These are phyloP conservation scores for Abelmoschus esculentus DNA, from an alignment of 345 rosid genomes.

Conservation along the genomic window DNA sequence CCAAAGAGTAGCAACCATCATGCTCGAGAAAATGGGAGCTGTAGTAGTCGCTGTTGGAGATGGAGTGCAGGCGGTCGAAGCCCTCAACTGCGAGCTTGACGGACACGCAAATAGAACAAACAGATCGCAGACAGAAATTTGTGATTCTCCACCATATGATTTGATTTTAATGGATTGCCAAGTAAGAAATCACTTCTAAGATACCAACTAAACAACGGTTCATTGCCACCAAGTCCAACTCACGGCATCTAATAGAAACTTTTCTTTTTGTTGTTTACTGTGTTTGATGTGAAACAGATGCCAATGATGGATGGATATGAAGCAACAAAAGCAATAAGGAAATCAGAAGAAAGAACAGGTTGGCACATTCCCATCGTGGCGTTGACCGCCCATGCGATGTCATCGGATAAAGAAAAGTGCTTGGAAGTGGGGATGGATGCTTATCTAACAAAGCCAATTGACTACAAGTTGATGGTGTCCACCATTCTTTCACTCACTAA, in stretches of 20 bases:
- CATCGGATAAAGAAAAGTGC: constrained; percentile 64
- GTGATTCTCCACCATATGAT: constrained; percentile 47
- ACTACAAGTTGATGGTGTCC: constrained; percentile 79
- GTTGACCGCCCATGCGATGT: constrained; percentile 74
- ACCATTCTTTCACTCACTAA: constrained; percentile 74
- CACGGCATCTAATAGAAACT: not conserved
- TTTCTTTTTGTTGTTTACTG: not conserved
- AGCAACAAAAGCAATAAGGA: constrained; percentile 70
- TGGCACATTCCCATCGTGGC: constrained; percentile 71
- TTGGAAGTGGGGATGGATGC: constrained; percentile 90
- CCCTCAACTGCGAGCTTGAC: constrained; percentile 32
- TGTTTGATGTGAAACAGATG: constrained; percentile 38
- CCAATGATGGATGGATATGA: constrained; percentile 86
- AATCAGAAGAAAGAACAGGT: constrained; percentile 37
- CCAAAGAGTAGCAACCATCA: constrained; percentile 83
- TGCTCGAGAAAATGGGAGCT: constrained; percentile 87
- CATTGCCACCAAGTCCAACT: too few species aligned
- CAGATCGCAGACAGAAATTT: constrained; percentile 19
- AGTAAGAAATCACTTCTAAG: constrained; percentile 32
- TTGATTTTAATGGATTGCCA: constrained; percentile 90
- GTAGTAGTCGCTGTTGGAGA: constrained; percentile 68
- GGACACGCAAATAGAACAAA: constrained; percentile 16
- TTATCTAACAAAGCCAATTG: constrained; percentile 91
- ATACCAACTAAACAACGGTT: not conserved
- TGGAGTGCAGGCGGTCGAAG: constrained; percentile 87